Evolutionary conservation across 2,329 filamentous ascomycete species (phyloP).

Genomic region (Sphaceloma murrayae): DNA sequence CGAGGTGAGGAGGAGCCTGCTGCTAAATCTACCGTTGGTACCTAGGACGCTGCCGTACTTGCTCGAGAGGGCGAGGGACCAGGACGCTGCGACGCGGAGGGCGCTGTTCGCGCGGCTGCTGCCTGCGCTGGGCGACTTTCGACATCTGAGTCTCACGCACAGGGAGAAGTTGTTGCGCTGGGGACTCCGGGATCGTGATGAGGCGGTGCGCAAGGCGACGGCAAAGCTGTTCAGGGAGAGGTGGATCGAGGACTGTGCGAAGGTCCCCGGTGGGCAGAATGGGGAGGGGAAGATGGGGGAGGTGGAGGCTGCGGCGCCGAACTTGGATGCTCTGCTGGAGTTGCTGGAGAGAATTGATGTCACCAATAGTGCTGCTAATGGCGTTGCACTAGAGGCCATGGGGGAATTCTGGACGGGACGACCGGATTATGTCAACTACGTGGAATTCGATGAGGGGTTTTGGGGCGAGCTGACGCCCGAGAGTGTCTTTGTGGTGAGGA

Average conservation of each 20-base stretch:
- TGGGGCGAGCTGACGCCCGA: slow-evolving; percentile 78
- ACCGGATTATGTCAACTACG: slow-evolving; percentile 66
- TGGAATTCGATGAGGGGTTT: slow-evolving; percentile 63
- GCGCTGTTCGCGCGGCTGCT: slow-evolving; percentile 80
- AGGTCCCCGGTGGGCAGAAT: slow-evolving; percentile 47
- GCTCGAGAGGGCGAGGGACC: slow-evolving; percentile 80
- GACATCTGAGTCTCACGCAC: slow-evolving; percentile 86
- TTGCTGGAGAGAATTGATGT: slow-evolving; percentile 90
- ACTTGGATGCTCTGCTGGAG: slow-evolving; percentile 75
- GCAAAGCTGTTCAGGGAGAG: slow-evolving; percentile 82
- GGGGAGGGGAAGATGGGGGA: slow-evolving; percentile 44
- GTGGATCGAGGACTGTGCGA: slow-evolving; percentile 96
- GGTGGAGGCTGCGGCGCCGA: slow-evolving; percentile 50
- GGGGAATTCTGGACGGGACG: slow-evolving; percentile 91
- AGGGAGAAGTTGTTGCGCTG: slow-evolving; percentile 90
- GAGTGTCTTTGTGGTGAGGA: slow-evolving; percentile 79
- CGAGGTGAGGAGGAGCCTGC: slow-evolving; percentile 78
- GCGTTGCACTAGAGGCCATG: slow-evolving; percentile 90
- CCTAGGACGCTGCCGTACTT: slow-evolving; percentile 76
- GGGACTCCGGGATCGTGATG: slow-evolving; percentile 88
- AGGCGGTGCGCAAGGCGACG: slow-evolving; percentile 85
- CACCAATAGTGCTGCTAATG: slow-evolving; percentile 78
- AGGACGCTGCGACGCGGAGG: slow-evolving; percentile 72
- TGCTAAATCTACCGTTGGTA: slow-evolving; percentile 82
- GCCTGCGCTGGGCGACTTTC: slow-evolving; percentile 84